These are phyloP conservation scores for Fusarium ramigenum DNA, from an alignment of 2,329 filamentous ascomycete species.

Conservation along the genomic window DNA sequence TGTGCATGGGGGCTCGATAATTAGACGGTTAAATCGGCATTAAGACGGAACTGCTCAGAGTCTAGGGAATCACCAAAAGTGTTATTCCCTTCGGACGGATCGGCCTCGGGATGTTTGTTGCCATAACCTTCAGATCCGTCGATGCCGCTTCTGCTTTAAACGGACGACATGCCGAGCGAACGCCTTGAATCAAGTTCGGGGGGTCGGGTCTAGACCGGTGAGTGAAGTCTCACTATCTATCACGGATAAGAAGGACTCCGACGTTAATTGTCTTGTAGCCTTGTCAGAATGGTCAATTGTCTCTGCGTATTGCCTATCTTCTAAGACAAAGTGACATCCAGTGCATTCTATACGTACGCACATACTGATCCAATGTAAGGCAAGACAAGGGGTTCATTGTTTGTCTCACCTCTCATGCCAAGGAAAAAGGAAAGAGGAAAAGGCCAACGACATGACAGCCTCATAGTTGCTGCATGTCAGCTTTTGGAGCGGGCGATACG, in stretches of 20 bases:
- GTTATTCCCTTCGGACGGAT: slow-evolving; percentile 14
- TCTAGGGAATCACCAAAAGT: neutral
- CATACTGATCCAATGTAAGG: too few species aligned
- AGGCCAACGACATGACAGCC: neutral
- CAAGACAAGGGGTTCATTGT: neutral
- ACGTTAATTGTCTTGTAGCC: slow-evolving; percentile 9
- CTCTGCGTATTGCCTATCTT: neutral
- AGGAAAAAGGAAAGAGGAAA: neutral
- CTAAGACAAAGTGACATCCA: slow-evolving; percentile 10
- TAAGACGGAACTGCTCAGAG: slow-evolving; percentile 7
- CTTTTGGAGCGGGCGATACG: neutral
- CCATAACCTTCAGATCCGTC: neutral
- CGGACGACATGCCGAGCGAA: slow-evolving; percentile 16
- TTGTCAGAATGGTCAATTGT: neutral
- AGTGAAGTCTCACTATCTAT: slow-evolving; percentile 1
- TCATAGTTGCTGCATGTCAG: slow-evolving; percentile 15
- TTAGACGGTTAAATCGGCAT: neutral
- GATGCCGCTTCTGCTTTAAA: neutral
- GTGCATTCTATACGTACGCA: too few species aligned
- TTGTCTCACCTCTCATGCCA: neutral
- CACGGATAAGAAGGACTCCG: neutral
- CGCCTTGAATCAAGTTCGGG: slow-evolving; percentile 5
- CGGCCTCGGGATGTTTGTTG: slow-evolving; percentile 15
- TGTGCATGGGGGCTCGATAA: neutral
- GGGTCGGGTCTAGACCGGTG: slow-evolving; percentile 18